These are phyloP conservation scores for Jatropha curcas DNA, from an alignment of 345 rosid genomes.

Conservation along the genomic window DNA sequence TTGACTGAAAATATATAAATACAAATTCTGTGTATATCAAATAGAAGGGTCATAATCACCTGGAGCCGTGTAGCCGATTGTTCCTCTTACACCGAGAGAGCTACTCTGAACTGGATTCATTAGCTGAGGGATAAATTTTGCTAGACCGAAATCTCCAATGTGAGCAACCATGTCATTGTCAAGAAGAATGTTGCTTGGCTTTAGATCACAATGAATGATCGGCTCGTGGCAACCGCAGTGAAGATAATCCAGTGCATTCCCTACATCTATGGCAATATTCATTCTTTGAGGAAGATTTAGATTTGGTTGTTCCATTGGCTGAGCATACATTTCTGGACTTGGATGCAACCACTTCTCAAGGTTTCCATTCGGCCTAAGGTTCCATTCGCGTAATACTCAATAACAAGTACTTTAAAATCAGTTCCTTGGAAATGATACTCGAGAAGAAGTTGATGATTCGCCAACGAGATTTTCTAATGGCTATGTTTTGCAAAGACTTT, in stretches of 20 bases:
- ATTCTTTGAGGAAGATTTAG: constrained; percentile 25
- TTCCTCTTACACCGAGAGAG: constrained; percentile 44
- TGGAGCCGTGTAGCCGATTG: constrained; percentile 53
- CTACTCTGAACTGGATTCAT: constrained; percentile 22
- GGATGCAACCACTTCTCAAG: constrained; percentile 23
- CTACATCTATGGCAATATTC: constrained; percentile 40
- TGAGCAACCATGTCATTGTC: constrained; percentile 41
- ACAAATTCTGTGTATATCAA: too few species aligned
- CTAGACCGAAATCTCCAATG: constrained; percentile 50
- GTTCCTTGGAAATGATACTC: constrained; percentile 13
- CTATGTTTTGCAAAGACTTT: constrained; percentile 21
- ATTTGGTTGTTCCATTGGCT: not conserved
- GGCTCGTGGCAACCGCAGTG: constrained; percentile 34
- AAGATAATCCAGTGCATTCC: constrained; percentile 40
- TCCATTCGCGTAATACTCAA: too few species aligned
- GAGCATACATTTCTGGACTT: not conserved
- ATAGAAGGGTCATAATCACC: constrained; percentile 19
- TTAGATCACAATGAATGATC: constrained; percentile 41
- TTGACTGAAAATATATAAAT: not conserved
- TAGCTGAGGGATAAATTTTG: constrained; percentile 28
- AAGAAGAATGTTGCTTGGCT: constrained; percentile 36
- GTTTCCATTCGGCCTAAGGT: constrained; percentile 28
- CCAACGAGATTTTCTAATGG: too few species aligned
- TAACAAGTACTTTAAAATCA: constrained; percentile 20
- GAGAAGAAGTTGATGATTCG: constrained; percentile 31